phyloP scores from a whole-genome alignment of 352 stramenopile species.

The Phytopythium cucurbitacearum region DNA sequence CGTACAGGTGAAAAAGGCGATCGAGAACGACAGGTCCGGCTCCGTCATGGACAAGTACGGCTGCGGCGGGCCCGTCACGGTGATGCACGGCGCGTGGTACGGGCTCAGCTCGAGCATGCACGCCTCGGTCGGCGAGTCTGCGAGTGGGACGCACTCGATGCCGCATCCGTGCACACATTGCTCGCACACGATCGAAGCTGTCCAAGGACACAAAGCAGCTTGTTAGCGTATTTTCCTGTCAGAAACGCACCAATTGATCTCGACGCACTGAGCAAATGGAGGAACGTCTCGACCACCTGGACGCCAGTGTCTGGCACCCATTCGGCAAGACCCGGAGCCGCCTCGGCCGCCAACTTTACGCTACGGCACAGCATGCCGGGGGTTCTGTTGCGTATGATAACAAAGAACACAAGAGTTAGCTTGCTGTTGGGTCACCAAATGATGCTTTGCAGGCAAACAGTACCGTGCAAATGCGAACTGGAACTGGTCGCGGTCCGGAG shows the following conservation, averaged over 20 bases:
- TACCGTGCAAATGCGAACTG: conserved; percentile 55
- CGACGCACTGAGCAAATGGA: conserved; percentile 42
- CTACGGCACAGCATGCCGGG: conserved; percentile 46
- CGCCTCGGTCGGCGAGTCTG: conserved; percentile 11
- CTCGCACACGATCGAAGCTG: conserved; percentile 63
- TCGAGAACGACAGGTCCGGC: conserved; percentile 40
- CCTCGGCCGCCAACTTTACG: conserved; percentile 36
- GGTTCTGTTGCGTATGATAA: conserved; percentile 22
- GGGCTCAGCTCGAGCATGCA: conserved; percentile 70
- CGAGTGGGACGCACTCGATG: conserved; percentile 38
- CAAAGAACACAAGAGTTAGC: conserved; percentile 7
- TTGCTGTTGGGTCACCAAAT: too few species aligned
- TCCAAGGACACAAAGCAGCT: conserved; percentile 1
- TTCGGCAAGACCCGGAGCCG: conserved; percentile 32
- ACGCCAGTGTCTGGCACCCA: conserved; percentile 36
- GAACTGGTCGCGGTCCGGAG: conserved; percentile 38
- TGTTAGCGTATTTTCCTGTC: neutral
- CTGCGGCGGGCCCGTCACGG: conserved; percentile 44
- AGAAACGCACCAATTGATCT: neutral
- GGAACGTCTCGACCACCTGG: conserved; percentile 30
- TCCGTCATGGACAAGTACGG: conserved; percentile 47
- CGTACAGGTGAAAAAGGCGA: conserved; percentile 72
- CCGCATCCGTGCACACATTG: conserved; percentile 65
- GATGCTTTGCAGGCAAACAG: neutral
- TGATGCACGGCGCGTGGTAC: conserved; percentile 77